Evolutionary conservation across 2,329 filamentous ascomycete genomes (phyloP), one percentile per base, ranked within the genome.

Genomic region (Stagonosporopsis chrysanthemi): DNA sequence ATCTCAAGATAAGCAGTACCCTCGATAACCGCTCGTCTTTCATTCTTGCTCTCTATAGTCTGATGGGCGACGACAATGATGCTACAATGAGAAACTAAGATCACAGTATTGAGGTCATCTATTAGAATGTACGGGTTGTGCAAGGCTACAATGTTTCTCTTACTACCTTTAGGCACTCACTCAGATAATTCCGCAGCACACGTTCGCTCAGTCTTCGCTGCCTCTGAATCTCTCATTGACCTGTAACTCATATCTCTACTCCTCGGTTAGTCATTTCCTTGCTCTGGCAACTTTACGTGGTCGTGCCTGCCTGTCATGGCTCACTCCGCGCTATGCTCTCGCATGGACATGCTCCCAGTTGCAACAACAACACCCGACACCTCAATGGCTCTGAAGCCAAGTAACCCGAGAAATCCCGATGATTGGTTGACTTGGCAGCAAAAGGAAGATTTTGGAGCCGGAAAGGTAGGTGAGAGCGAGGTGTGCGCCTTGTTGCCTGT

Each of bases 371-470:
- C 40, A 6, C 19, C 23, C 22, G 41, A 47, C 15, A 19, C 33
- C 15, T 51, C 28, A 9, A 48, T 42, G 36, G 11, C 6, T 1
- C 24, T 19, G 45, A 36, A 4, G 4, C 6, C 47, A 23, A 17
- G 22, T 15, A 6, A 26, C 12, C 31, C 14, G 1, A 12, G 24
- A 4, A 15, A 15, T 12, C 5, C 35, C 6, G 44, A n/a, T 2
- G 54, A 62, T n/a, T 6, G 36, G 9, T 48, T 65, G 50, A 68
- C 64, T 9, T 65, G 62, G 67, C 64, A 70, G 39, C 66, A 71
- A 33, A 5, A 64, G 44, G 23, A 66, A 35, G 51, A 58, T 7
- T 62, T 65, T 23, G 26, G 15, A 4, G 39, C 40, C 23, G 3
- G 12, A 8, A 49, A 54, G 33, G 69, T 67, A 62, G 54, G 68